Percentiles rank a stretch among this genome's conserved stretches.
These are phyloP conservation scores for Sugiyamaella smithiae DNA, from an alignment of 805 yeast genomes.

Conservation along the genomic window DNA sequence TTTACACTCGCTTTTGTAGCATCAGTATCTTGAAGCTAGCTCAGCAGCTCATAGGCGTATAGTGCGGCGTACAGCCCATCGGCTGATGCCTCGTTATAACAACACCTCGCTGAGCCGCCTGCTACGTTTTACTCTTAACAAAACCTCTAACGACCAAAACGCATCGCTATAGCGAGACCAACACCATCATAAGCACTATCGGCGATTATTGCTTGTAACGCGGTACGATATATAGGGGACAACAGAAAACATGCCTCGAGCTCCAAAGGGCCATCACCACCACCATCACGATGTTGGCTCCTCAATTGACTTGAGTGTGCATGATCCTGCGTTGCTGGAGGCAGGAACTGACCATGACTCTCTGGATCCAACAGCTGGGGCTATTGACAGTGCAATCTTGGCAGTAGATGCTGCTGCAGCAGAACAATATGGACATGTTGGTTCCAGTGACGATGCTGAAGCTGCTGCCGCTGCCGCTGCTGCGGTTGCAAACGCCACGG, in stretches of 20 bases:
- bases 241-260: neutral
- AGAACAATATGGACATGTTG: neutral
- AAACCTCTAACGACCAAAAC: too few species aligned
- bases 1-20: too few species aligned
- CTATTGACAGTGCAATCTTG: neutral
- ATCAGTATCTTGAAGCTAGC: too few species aligned
- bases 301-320: conserved; percentile 2
- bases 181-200: conserved; percentile 5
- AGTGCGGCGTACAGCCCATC: too few species aligned
- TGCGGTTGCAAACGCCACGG: neutral
- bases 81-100: too few species aligned
- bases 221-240: neutral
- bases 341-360: neutral
- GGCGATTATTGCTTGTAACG: conserved; percentile 4
- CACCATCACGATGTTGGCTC: neutral
- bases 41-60: too few species aligned
- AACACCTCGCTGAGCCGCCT: too few species aligned
- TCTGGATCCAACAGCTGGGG: neutral
- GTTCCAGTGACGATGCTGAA: neutral
- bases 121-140: too few species aligned
- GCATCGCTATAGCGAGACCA: too few species aligned
- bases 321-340: neutral
- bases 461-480: neutral
- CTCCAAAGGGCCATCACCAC: neutral
- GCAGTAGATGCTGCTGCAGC: conserved; percentile 4